These are phyloP conservation scores for Antitrichia curtipendula DNA, from an alignment of 225 moss, liverwort and hornwort species.

Conservation along the genomic window DNA sequence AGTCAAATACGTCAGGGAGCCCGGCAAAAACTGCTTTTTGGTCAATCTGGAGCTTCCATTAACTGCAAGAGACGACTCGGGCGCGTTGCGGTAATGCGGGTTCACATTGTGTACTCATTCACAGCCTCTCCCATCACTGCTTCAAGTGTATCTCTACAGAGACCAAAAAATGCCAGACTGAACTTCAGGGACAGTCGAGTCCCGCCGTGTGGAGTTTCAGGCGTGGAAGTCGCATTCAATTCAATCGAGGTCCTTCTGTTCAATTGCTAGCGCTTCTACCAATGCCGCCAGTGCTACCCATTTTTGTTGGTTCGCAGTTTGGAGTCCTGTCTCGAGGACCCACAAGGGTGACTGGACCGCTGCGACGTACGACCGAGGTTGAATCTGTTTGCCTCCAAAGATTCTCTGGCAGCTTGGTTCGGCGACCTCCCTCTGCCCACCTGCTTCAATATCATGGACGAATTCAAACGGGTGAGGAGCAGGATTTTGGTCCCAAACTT, in stretches of 20 bases:
- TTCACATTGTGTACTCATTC: not conserved
- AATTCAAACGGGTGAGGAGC: not conserved
- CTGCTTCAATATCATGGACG: not conserved
- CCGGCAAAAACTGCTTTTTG: slow-evolving; percentile 24
- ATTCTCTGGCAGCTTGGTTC: not conserved
- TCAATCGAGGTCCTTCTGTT: not conserved
- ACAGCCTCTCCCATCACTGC: not conserved
- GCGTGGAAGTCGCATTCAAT: not conserved
- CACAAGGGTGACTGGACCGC: not conserved
- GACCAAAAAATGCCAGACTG: not conserved
- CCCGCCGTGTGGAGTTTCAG: not conserved
- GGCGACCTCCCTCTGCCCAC: not conserved
- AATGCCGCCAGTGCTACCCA: not conserved
- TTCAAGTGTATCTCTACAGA: slow-evolving; percentile 7
- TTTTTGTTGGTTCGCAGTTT: not conserved
- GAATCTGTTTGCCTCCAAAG: not conserved
- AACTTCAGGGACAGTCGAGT: not conserved
- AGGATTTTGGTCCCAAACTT: not conserved
- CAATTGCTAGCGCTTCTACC: not conserved
- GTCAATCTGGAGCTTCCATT: slow-evolving; percentile 30
- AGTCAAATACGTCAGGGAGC: slow-evolving; percentile 25
- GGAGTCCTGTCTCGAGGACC: not conserved
- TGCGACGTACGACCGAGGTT: not conserved
- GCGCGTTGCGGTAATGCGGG: not conserved
- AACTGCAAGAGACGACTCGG: slow-evolving; percentile 13